Conservation (phyloP, 2,329 filamentous ascomycete genomes). For the Apiospora phragmitis region DNA sequence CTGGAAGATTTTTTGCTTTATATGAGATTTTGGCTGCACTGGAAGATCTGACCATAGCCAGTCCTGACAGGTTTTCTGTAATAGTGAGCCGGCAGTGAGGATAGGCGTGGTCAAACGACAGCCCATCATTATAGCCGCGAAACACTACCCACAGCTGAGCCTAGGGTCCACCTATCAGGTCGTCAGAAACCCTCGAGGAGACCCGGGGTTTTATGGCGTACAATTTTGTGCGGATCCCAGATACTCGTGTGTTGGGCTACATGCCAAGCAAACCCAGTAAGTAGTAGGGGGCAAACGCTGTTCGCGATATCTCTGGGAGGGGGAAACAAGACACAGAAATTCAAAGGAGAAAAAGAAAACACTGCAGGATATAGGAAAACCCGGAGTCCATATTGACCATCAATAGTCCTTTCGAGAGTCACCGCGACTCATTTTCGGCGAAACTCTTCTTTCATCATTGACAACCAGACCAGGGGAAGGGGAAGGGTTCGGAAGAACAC, state of each 20-base stretch:
- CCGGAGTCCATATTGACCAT: slow-evolving; percentile 10
- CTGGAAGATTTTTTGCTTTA: slow-evolving; percentile 8
- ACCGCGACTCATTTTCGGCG: slow-evolving; percentile 2
- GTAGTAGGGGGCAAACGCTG: not conserved
- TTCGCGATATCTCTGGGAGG: slow-evolving; percentile 6
- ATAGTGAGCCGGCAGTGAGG: not conserved
- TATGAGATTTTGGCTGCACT: slow-evolving; percentile 6
- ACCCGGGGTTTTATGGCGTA: not conserved
- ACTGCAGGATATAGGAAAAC: slow-evolving; percentile 10
- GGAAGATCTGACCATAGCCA: slow-evolving; percentile 5
- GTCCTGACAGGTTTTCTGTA: not conserved
- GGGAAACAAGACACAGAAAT: slow-evolving; percentile 3
- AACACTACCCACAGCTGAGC: not conserved
- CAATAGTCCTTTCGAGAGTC: slow-evolving; percentile 5
- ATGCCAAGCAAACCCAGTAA: not conserved
- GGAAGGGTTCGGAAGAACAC: slow-evolving; percentile 1
- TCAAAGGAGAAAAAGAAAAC: slow-evolving; percentile 2
- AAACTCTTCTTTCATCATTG: slow-evolving; percentile 4
- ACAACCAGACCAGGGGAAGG: slow-evolving; percentile 10
- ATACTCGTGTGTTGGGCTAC: not conserved
- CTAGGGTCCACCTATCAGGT: not conserved
- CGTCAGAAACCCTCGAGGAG: not conserved
- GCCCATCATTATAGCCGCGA: not conserved
- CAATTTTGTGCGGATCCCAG: slow-evolving; percentile 2
- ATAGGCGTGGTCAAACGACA: not conserved